phyloP scores from a whole-genome alignment of 805 yeast species.

The Dipodascopsis uninucleata region DNA sequence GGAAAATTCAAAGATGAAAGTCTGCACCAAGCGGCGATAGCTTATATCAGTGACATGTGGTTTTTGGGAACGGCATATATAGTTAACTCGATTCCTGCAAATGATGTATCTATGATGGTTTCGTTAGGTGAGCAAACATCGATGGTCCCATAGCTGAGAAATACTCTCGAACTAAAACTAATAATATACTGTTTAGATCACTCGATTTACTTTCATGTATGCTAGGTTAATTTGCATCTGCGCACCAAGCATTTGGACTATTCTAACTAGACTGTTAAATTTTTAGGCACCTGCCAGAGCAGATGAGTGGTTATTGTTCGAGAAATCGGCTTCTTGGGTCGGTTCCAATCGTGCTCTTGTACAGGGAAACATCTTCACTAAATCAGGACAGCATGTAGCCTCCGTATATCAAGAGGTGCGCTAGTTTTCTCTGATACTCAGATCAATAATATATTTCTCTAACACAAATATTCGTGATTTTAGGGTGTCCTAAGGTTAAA shows the following conservation, averaged over 20 bases:
- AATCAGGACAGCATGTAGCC: slow-evolving; percentile 20
- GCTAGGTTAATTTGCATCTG: neutral
- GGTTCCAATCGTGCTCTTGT: slow-evolving; percentile 13
- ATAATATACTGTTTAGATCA: slow-evolving; percentile 16
- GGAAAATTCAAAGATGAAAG: slow-evolving; percentile 17
- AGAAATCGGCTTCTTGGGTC: slow-evolving; percentile 14
- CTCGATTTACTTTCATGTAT: slow-evolving; percentile 26
- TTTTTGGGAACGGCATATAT: slow-evolving; percentile 26
- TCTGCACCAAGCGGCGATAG: slow-evolving; percentile 29
- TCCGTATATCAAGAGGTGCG: slow-evolving; percentile 25
- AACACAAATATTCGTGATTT: neutral
- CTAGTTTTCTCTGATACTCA: neutral
- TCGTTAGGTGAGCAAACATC: slow-evolving; percentile 5
- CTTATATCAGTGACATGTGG: slow-evolving; percentile 27
- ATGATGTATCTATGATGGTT: slow-evolving; percentile 28
- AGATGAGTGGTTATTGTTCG: slow-evolving; percentile 26
- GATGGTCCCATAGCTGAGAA: too few relatives aligned
- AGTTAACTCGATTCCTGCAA: slow-evolving; percentile 12
- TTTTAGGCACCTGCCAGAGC: slow-evolving; percentile 20
- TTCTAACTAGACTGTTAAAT: neutral
- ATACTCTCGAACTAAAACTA: too few relatives aligned
- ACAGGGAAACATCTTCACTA: slow-evolving; percentile 12
- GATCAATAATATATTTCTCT: neutral
- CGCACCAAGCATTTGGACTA: neutral
- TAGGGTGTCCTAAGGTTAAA: slow-evolving; percentile 19